These are phyloP conservation scores for Inga laurina DNA, from an alignment of 306 rosid species.

Conservation along the genomic window DNA sequence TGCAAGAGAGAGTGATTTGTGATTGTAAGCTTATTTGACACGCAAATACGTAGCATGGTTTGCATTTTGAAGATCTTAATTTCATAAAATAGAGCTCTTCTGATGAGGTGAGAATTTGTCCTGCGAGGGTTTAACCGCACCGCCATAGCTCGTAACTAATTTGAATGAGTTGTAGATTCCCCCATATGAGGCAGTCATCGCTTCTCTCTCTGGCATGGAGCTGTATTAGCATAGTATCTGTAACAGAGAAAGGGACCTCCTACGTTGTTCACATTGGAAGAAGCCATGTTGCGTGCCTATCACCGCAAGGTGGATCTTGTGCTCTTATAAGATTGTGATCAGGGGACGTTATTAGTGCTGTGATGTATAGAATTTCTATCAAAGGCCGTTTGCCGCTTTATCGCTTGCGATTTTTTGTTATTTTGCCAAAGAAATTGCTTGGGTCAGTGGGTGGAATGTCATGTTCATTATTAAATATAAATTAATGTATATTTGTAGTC, in stretches of 20 bases:
- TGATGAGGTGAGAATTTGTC: background rate
- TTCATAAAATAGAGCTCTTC: background rate
- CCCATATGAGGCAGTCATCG: too few species aligned
- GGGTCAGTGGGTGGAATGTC: background rate
- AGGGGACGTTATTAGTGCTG: background rate
- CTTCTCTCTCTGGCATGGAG: too few species aligned
- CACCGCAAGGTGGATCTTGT: background rate
- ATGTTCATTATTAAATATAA: background rate
- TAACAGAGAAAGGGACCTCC: background rate
- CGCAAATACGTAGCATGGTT: background rate
- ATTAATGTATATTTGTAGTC: background rate
- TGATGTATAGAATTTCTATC: background rate
- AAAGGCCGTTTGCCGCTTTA: background rate
- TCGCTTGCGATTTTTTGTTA: background rate
- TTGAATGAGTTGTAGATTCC: too few species aligned
- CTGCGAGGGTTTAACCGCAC: background rate
- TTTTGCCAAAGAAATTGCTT: background rate
- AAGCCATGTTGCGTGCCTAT: background rate
- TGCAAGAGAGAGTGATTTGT: background rate
- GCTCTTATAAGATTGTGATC: background rate
- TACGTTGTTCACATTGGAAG: background rate
- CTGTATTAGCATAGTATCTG: background rate
- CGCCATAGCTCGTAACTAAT: too few species aligned
- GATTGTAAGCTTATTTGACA: background rate
- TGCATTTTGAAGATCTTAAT: slow-evolving; percentile 1